phyloP scores from a whole-genome alignment of 2,329 filamentous ascomycete species.

The Orbilia javanica region DNA sequence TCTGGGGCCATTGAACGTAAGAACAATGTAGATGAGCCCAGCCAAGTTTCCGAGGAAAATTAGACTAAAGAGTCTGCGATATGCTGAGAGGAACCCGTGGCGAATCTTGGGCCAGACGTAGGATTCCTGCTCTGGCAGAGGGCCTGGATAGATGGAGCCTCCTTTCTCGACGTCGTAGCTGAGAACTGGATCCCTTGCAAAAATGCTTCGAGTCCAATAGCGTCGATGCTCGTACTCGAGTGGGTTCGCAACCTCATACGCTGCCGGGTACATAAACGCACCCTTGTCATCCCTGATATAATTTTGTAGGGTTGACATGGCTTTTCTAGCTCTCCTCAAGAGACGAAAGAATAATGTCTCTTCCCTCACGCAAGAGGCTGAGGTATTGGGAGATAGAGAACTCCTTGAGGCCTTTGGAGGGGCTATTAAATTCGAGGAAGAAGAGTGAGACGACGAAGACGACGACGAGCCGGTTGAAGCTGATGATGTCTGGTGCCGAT shows the following conservation, averaged over 20 bases:
- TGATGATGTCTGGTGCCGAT: not conserved
- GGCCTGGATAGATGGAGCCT: constrained; percentile 32
- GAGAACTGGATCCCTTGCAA: constrained; percentile 41
- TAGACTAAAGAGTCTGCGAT: constrained; percentile 67
- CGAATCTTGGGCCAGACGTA: constrained; percentile 68
- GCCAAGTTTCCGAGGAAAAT: constrained; percentile 65
- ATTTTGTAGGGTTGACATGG: constrained; percentile 11
- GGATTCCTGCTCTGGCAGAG: constrained; percentile 32
- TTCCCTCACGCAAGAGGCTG: not conserved
- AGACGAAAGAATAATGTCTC: not conserved
- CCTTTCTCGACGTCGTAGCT: constrained; percentile 48
- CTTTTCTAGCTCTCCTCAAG: constrained; percentile 5
- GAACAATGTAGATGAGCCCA: constrained; percentile 52
- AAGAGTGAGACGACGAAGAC: not conserved
- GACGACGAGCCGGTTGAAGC: not conserved
- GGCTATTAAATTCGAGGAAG: not conserved
- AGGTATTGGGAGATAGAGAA: not conserved
- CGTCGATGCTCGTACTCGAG: constrained; percentile 48
- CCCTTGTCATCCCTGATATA: constrained; percentile 45
- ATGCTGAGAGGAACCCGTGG: constrained; percentile 64
- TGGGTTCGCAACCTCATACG: constrained; percentile 29
- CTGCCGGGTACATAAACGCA: constrained; percentile 29
- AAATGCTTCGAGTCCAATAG: constrained; percentile 47
- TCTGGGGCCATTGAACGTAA: constrained; percentile 32
- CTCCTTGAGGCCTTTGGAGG: not conserved